Base-by-base conservation (phyloP, 1,139 yeast species). In the Zygosaccharomyces sapae region DNA sequence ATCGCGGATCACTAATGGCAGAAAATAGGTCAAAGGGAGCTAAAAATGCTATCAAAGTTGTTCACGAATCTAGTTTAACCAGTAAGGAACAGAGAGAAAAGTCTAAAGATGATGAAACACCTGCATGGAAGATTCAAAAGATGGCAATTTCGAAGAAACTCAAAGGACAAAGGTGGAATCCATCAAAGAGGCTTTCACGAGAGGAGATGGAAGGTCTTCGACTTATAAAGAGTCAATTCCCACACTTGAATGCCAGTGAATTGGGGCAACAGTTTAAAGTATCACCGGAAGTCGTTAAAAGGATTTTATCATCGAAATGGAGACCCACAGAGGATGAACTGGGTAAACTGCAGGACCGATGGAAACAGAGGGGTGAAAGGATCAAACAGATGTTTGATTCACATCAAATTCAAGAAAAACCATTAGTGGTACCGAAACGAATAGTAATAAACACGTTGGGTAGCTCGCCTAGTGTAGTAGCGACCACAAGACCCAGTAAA, bases 301-400 rank as follows among this genome's bases (percentile, higher is more conserved):
- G 96, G 52, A 87, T 90, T 8, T 65, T 90, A 52, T 81, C 78
- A 60, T 81, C 95, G 5, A 78, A 75, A 33, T 90, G 96, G 95
- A 68, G 67, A 19, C 96, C 96, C 1, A 75, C 70, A 1, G 73
- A 70, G 3, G 83, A 80, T 41, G 80, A 76, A 46, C 48, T 56
- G 43, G 73, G 68, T 7, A 60, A 66, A 12, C 55, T 81, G 1
- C 59, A 69, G 13, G 68, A 68, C 25, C 70, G 89, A 49, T 80
- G 83, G 76, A 68, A 65, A 37, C 70, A 68, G 38, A 67, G 83
- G 57, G 77, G 77, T 13, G 57, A 53, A 22, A 53, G 57, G 30
- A 57, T 63, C 16, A 52, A 61, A 33, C 50, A 54, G n/a, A 13
- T 59, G 45, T 55, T 52, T 46, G 47, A 50, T n/a, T 16, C 33